Conservation (phyloP, 129 eudicot species). For the Artemisia argyi region DNA sequence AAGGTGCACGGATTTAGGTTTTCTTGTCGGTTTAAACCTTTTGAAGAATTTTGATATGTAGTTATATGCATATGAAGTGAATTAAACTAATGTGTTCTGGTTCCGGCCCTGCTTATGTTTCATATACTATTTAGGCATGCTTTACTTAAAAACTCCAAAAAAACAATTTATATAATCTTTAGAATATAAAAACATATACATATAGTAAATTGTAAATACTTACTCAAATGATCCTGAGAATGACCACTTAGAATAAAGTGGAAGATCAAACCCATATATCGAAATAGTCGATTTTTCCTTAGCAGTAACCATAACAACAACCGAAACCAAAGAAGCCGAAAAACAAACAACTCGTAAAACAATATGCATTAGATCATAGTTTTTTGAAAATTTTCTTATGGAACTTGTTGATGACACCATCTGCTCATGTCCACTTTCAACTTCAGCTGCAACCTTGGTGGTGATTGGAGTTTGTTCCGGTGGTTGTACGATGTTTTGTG, state of each 20-base stretch:
- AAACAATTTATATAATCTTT: too few relatives aligned
- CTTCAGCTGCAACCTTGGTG: slow-evolving; percentile 32
- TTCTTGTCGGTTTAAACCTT: too few relatives aligned
- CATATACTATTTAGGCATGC: too few relatives aligned
- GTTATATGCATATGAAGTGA: too few relatives aligned
- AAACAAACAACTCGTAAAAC: slow-evolving; percentile 48
- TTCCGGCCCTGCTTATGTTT: too few relatives aligned
- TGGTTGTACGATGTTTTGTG: slow-evolving; percentile 40
- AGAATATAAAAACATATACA: too few relatives aligned
- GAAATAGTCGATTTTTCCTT: slow-evolving; percentile 52
- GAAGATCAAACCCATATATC: slow-evolving; percentile 61
- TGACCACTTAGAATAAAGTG: slow-evolving; percentile 77
- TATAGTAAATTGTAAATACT: slow-evolving; percentile 14
- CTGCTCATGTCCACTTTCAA: slow-evolving; percentile 26
- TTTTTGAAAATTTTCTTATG: slow-evolving; percentile 25
- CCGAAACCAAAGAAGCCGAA: slow-evolving; percentile 46
- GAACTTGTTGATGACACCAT: slow-evolving; percentile 8
- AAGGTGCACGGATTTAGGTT: too few relatives aligned
- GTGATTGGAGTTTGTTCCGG: slow-evolving; percentile 24
- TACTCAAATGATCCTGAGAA: slow-evolving; percentile 78
- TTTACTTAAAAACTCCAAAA: too few relatives aligned
- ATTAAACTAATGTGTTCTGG: too few relatives aligned
- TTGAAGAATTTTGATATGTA: too few relatives aligned
- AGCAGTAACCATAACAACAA: slow-evolving; percentile 60
- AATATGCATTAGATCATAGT: slow-evolving; percentile 35